Evolutionary conservation across 768 basidiomycete species (phyloP).

Genomic region (Lactarius quietus): DNA sequence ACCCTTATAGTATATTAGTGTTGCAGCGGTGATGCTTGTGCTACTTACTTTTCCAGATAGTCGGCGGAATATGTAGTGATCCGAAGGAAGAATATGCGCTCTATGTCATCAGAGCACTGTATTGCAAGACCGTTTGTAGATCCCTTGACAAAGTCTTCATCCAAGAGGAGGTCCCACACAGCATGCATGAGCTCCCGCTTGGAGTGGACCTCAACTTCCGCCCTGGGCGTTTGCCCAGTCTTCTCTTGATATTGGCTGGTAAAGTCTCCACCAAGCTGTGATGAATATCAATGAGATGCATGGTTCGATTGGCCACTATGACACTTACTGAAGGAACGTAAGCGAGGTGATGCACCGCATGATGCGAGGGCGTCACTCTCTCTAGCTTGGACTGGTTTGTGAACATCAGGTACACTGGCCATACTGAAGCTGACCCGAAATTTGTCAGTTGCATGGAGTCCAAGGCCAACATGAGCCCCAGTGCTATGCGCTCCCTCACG

Average conservation of each 20-base stretch:
- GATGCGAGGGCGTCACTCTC: background rate
- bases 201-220: constrained; percentile 21
- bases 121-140: constrained; percentile 1
- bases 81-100: constrained; percentile 27
- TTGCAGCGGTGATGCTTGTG: no score
- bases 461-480: background rate
- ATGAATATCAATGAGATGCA: background rate
- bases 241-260: background rate
- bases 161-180: constrained; percentile 24
- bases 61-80: constrained; percentile 28
- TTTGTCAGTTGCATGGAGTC: background rate
- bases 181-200: constrained; percentile 30
- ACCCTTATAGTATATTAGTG: background rate
- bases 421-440: background rate
- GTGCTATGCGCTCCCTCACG: no score
- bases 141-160: constrained; percentile 28
- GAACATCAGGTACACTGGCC: background rate
- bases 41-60: constrained; percentile 33
- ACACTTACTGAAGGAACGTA: background rate
- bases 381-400: background rate
- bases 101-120: constrained; percentile 27
- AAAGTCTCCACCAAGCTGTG: background rate
- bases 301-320: background rate
- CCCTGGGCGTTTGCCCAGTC: background rate
- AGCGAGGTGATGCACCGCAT: background rate